phyloP scores from a whole-genome alignment of 179 eudicot species.

The Corrigiola litoralis region DNA sequence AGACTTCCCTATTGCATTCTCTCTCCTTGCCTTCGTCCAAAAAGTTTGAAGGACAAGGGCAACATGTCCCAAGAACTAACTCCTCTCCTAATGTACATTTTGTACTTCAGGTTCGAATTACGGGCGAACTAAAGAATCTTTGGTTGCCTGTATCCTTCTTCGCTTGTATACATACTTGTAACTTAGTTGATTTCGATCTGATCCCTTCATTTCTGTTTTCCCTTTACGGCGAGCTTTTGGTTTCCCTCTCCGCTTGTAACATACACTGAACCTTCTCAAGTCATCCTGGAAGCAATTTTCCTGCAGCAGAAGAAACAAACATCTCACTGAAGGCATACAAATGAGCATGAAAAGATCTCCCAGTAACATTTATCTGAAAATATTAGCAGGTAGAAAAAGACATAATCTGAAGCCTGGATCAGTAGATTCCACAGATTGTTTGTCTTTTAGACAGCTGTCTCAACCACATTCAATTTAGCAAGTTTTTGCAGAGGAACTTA shows the following conservation, averaged over 20 bases:
- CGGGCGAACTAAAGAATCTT: conserved; percentile 19
- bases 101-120: conserved; percentile 3
- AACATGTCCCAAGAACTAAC: conserved; percentile 1
- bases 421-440: too few species aligned
- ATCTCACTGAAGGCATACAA: too few species aligned
- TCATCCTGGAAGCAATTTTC: conserved; percentile 3
- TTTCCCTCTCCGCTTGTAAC: conserved; percentile 28
- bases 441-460: too few species aligned
- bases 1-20: conserved; percentile 1
- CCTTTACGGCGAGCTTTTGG: conserved; percentile 6
- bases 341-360: not conserved
- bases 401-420: too few species aligned
- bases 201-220: conserved; percentile 11
- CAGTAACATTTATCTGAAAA: not conserved
- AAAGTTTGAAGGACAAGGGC: conserved; percentile 21
- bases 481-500: too few species aligned
- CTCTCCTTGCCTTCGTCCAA: conserved; percentile 24
- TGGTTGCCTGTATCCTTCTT: conserved; percentile 36
- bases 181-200: conserved; percentile 17
- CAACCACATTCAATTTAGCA: too few species aligned
- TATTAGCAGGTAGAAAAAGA: not conserved
- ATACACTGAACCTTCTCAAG: conserved; percentile 20
- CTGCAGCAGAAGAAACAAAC: conserved; percentile 21
- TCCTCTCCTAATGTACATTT: conserved; percentile 12
- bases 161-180: conserved; percentile 38